These are phyloP conservation scores for Pythium phragmiticola DNA, from an alignment of 352 stramenopile species.

Conservation along the genomic window DNA sequence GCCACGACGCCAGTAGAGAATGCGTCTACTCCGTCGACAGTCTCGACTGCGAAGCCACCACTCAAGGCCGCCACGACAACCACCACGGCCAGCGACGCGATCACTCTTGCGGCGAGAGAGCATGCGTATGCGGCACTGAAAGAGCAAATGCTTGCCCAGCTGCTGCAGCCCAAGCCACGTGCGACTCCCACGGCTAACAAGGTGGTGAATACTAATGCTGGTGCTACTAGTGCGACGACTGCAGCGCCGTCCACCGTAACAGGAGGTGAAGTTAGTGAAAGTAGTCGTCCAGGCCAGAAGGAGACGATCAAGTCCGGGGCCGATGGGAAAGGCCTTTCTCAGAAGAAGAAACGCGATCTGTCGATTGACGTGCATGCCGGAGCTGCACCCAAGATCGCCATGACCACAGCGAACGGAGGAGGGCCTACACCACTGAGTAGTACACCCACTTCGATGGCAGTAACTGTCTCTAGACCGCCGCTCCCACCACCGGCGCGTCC, in stretches of 20 bases:
- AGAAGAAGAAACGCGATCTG: constrained; percentile 25
- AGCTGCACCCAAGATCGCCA: neutral
- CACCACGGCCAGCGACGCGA: constrained; percentile 11
- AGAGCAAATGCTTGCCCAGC: constrained; percentile 48
- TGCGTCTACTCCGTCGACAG: neutral
- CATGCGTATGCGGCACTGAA: constrained; percentile 67
- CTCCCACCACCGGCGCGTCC: neutral
- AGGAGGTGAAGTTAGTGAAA: neutral
- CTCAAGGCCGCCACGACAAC: constrained; percentile 21
- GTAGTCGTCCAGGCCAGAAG: neutral
- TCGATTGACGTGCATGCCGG: constrained; percentile 16
- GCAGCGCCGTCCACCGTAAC: neutral
- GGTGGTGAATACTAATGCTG: neutral
- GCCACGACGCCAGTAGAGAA: neutral
- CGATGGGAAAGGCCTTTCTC: neutral
- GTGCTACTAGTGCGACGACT: neutral
- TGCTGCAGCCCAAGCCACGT: constrained; percentile 34
- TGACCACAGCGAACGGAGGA: neutral
- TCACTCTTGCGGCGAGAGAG: constrained; percentile 37
- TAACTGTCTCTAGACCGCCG: neutral
- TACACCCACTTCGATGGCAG: neutral
- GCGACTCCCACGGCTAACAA: constrained; percentile 14
- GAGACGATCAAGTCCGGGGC: neutral
- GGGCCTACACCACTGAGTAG: neutral
- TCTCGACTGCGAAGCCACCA: constrained; percentile 13